These are phyloP conservation scores for Linnemannia zychae DNA, from an alignment of 192 early-diverging fungal genomes.

Conservation along the genomic window DNA sequence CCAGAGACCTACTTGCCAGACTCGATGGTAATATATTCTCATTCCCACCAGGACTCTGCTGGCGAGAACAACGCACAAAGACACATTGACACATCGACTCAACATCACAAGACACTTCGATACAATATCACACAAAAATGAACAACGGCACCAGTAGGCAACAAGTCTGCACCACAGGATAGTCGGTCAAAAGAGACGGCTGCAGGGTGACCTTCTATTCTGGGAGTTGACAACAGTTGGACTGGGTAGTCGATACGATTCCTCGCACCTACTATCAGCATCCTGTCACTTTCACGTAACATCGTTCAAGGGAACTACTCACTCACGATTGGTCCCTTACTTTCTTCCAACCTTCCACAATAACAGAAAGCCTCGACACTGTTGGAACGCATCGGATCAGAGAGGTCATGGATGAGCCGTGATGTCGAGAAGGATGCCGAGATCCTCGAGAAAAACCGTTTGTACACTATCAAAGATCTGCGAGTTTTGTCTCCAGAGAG, in stretches of 20 bases:
- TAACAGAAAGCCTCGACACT: constrained; percentile 63
- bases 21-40: constrained; percentile 36
- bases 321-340: not conserved
- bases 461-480: constrained; percentile 63
- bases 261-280: no score
- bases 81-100: no score
- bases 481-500: constrained; percentile 63
- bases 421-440: constrained; percentile 63
- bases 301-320: not conserved
- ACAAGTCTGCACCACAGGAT: not conserved
- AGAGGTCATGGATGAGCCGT: constrained; percentile 60
- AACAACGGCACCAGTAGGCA: no score
- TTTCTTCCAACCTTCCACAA: not conserved
- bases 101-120: not conserved
- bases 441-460: constrained; percentile 58
- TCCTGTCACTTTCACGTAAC: not conserved
- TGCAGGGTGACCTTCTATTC: no score
- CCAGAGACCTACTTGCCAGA: constrained; percentile 43
- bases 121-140: no score
- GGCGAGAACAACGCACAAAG: no score
- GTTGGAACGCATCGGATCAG: constrained; percentile 63
- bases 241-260: no score
- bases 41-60: not conserved
- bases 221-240: no score
- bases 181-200: not conserved